These are phyloP conservation scores for Chlamydomonas reinhardtii DNA, from an alignment of 163 green algal genomes.

Conservation along the genomic window DNA sequence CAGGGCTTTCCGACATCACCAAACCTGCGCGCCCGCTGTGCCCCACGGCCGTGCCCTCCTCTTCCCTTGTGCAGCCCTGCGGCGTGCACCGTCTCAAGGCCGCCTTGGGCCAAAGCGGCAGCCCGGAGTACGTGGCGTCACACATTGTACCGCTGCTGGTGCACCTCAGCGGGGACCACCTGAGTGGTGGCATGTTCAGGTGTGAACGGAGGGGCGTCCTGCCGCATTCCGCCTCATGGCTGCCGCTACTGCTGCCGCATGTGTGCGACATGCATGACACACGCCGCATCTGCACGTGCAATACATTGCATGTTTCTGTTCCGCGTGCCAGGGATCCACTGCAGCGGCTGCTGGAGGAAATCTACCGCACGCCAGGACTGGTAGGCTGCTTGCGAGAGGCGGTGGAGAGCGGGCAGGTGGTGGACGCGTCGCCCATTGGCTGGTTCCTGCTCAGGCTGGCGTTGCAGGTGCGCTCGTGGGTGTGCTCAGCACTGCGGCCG, in stretches of 20 bases:
- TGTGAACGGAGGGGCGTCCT: not conserved
- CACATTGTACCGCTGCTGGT: conserved; percentile 50
- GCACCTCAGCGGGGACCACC: conserved; percentile 34
- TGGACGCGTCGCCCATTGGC: conserved; percentile 29
- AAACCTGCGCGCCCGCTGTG: too few species aligned
- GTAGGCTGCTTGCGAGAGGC: conserved; percentile 2
- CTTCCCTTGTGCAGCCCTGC: conserved; percentile 7
- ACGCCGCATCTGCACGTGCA: too few species aligned
- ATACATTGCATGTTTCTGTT: too few species aligned
- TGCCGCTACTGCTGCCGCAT: too few species aligned
- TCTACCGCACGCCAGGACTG: conserved; percentile 53
- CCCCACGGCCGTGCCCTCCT: too few species aligned
- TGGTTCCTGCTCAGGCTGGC: conserved; percentile 56
- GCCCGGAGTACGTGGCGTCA: not conserved
- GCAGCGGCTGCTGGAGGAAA: conserved; percentile 23
- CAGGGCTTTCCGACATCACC: too few species aligned
- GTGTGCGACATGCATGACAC: too few species aligned
- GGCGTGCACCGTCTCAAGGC: conserved; percentile 1
- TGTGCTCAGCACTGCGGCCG: not conserved
- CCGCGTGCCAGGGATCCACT: conserved; percentile 17
- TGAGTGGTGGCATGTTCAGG: conserved; percentile 19
- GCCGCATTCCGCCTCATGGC: too few species aligned
- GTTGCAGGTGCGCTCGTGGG: not conserved
- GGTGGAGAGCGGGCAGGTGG: not conserved
- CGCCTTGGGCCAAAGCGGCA: conserved; percentile 20